Base-by-base conservation (phyloP, 495 filamentous ascomycete genomes). In the Pyrenula aspistea region DNA sequence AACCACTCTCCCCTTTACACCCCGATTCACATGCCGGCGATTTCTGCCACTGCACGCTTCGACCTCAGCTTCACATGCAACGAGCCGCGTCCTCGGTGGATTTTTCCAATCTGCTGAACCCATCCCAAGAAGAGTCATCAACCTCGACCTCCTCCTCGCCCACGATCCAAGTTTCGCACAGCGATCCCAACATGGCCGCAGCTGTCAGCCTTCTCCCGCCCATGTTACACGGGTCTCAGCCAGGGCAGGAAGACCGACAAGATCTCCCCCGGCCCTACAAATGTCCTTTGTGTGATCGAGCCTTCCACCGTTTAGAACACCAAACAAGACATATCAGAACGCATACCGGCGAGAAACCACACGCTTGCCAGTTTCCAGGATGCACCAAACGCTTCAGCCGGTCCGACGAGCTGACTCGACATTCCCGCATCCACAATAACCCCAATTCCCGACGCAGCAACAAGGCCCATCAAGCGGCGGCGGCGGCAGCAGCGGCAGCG, bases 351-450 rank as follows among this genome's bases (percentile, higher is more conserved):
- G 93, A 98, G 75, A 98, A 97, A 76, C 93, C 93, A 19, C 93
- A 98, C 64, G 91, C 85, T 48, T 98, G 93, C 80, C 82, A 86
- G 63, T 96, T 88, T 64, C 89, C 88, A 2, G 92, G 91, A 54
- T 98, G 93, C 81, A 93, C 89, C 53, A 98, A 98, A 73, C 87
- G 91, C 57, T 98, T 98, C 80, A 94, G 88, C 62, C 83, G 93
- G 22, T 97, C 94, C 20, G 93, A 98, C 64, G 93, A 98, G 73
- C 78, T 98, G 56, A 98, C 93, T 49, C 83, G 93, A 51, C 93
- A 98, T 73, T 96, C 93, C 68, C 81, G 93, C 67, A 98, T 98
- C 76, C 93, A 98, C 81, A 96, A 85, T 78, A 98, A 98, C 73
- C 93, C 94, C 51, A 97, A 97, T 77, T 95, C 90, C 59, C 80